These are phyloP conservation scores for Neopestalotiopsis sp. DNA, from an alignment of 2,329 filamentous ascomycete species.

Conservation along the genomic window DNA sequence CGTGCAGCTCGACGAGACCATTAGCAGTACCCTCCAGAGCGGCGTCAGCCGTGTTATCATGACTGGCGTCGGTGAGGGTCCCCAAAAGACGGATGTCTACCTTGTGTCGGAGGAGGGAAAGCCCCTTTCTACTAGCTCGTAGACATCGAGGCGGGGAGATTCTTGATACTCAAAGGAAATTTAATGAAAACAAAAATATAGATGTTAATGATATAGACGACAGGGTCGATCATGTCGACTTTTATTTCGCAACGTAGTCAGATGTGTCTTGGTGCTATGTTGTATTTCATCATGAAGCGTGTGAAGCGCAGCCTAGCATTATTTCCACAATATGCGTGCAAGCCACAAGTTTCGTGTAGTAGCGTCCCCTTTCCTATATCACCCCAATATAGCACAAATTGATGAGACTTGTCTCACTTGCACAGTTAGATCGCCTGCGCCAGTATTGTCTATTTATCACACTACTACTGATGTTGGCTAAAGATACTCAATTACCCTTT, in stretches of 20 bases:
- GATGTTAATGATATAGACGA: constrained; percentile 1
- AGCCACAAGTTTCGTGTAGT: too few relatives aligned
- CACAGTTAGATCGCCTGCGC: too few relatives aligned
- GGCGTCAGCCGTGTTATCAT: constrained; percentile 90
- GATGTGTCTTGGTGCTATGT: not conserved
- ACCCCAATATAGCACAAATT: too few relatives aligned
- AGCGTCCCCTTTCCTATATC: too few relatives aligned
- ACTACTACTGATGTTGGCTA: too few relatives aligned
- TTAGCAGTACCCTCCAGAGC: constrained; percentile 70
- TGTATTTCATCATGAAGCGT: too few relatives aligned
- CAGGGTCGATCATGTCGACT: not conserved
- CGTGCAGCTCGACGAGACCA: constrained; percentile 67
- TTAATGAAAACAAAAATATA: not conserved
- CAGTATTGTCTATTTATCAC: too few relatives aligned
- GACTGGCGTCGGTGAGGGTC: constrained; percentile 90
- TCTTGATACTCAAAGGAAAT: too few relatives aligned
- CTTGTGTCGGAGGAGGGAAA: constrained; percentile 73
- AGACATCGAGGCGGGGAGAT: not conserved
- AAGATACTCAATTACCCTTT: too few relatives aligned
- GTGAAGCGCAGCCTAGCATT: too few relatives aligned
- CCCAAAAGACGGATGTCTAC: constrained; percentile 77
- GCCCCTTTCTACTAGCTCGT: constrained; percentile 35
- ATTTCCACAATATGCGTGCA: too few relatives aligned
- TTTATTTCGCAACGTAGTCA: not conserved
- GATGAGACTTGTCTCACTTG: too few relatives aligned